Base-by-base conservation (phyloP, 164 flowering plant species). In the Liquidambar formosana region DNA sequence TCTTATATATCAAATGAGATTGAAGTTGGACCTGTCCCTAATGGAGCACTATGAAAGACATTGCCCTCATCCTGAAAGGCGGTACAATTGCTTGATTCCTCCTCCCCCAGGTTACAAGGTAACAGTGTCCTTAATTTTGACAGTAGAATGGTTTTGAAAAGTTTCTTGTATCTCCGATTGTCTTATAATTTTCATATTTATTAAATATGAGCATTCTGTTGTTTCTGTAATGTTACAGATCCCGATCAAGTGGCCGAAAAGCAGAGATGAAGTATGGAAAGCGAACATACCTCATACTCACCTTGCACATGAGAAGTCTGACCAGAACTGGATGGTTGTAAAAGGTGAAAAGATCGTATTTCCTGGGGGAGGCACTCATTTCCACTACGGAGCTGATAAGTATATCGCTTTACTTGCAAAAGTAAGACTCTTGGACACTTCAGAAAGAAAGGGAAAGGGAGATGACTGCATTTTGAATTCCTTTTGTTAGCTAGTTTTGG, bases 301-400 rank as follows among this genome's bases (percentile, higher is more conserved):
- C 76, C 85, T 82, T 65, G 85, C 85, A 27, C 75, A 78, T 49
- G 83, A 82, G 70, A 82, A 82, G 46, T 79, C 85, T 57, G 85
- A 82, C 58, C 85, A 82, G 81, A 82, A 82, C 67, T 82, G 85
- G 85, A 82, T 82, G 85, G 81, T 77, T 67, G 85, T 82, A 1
- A 79, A 80, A 78, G 85, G 83, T 67, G 80, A 82, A 57, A 80
- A 74, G 63, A 82, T 82, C 6, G 66, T 52, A 12, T 82, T 82
- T 59, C 85, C 85, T 47, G 85, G 85, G 15, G 85, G 85, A 65
- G 85, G 85, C 62, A 82, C 85, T n/a, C 85, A 82, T 74, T 82
- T 82, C 61, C 85, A 82, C 75, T 72, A 82, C 44, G 85, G 85
- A 67, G 85, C 85, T 65, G 81, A 73, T 54, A 82, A 82, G 62